phyloP scores from a whole-genome alignment of 2,329 filamentous ascomycete genomes.

The Trichoderma sp. region DNA sequence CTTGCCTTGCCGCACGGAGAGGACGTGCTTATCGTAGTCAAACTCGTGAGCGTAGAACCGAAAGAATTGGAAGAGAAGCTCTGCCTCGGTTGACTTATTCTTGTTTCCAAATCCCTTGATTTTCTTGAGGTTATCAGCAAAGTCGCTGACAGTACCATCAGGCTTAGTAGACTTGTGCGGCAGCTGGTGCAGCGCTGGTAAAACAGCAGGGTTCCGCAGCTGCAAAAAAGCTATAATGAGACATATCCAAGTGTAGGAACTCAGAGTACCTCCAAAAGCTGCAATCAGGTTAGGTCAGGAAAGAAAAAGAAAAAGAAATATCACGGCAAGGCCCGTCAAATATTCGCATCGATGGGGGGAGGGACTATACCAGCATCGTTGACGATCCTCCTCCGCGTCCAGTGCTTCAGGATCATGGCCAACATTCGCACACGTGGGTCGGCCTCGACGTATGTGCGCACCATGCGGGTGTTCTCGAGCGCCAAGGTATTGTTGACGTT shows the following conservation, averaged over 20 bases:
- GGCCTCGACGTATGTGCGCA: constrained; percentile 91
- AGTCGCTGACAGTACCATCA: constrained; percentile 68
- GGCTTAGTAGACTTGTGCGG: constrained; percentile 47
- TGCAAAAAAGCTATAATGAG: constrained; percentile 96
- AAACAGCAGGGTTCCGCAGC: constrained; percentile 74
- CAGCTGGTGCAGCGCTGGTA: constrained; percentile 79
- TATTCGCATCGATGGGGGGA: background rate
- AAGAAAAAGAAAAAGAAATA: no score
- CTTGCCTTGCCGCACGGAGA: constrained; percentile 81
- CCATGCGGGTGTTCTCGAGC: constrained; percentile 95
- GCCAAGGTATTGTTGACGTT: constrained; percentile 98
- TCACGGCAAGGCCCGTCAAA: background rate
- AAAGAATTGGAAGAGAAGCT: constrained; percentile 94
- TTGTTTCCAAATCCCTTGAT: constrained; percentile 69
- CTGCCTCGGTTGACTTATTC: constrained; percentile 79
- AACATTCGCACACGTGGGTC: constrained; percentile 86
- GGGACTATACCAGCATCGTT: constrained; percentile 83
- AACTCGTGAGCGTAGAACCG: constrained; percentile 91
- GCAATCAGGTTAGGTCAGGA: constrained; percentile 25
- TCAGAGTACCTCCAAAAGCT: constrained; percentile 91
- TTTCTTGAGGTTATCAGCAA: constrained; percentile 80
- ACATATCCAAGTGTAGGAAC: constrained; percentile 99
- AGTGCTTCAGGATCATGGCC: constrained; percentile 97
- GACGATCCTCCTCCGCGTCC: constrained; percentile 87
- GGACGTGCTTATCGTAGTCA: constrained; percentile 77